Percentiles rank a stretch among this genome's conserved stretches.
Evolutionary conservation across 2,329 filamentous ascomycete genomes (phyloP).

Genomic region (Trichoderma harzianum): DNA sequence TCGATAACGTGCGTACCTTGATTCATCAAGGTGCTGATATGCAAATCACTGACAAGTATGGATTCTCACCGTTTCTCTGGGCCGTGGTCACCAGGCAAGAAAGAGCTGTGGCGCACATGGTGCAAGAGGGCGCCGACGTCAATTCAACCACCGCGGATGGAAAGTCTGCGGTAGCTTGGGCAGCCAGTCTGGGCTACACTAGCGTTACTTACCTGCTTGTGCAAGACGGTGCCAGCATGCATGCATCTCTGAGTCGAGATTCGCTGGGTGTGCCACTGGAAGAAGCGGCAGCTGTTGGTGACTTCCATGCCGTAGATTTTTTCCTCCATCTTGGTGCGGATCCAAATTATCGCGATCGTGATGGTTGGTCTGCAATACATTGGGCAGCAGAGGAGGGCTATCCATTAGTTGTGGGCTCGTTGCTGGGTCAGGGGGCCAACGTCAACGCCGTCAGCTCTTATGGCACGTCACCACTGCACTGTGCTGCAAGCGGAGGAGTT

Average conservation of each 20-base stretch:
- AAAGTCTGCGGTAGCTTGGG: background rate
- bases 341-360: background rate
- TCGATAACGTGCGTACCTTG: background rate
- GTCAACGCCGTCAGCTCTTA: background rate
- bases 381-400: background rate
- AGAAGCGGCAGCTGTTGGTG: background rate
- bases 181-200: background rate
- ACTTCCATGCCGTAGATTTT: background rate
- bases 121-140: background rate
- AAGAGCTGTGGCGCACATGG: too few species aligned
- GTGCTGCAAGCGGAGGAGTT: background rate
- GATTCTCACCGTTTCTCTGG: background rate
- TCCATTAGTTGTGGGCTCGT: background rate
- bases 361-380: background rate
- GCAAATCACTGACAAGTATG: background rate
- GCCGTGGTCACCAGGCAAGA: background rate
- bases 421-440: background rate
- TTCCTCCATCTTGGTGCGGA: background rate
- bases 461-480: slow-evolving; percentile 1
- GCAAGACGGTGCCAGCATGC: too few species aligned
- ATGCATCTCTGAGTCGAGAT: too few species aligned
- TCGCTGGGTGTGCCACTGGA: background rate
- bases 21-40: background rate
- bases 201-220: too few species aligned
- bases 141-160: background rate